Evolutionary conservation across 768 basidiomycete genomes (phyloP).

Genomic region (Infundibulicybe gibba): DNA sequence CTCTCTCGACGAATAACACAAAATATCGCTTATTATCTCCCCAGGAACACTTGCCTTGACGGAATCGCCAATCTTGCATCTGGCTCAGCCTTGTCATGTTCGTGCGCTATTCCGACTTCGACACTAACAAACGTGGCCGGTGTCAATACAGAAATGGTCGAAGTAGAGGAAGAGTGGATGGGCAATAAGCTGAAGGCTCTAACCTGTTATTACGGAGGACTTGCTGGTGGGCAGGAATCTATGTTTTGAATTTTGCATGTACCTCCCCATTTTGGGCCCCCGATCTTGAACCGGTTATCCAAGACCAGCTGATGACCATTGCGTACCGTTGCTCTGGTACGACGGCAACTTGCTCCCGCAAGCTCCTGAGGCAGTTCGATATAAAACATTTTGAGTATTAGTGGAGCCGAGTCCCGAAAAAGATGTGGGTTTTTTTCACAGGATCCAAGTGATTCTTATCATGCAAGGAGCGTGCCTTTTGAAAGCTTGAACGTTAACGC

Average conservation of each 20-base stretch:
- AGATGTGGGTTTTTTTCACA: too few species aligned
- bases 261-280: too few species aligned
- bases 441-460: too few species aligned
- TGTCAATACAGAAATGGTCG: constrained; percentile 53
- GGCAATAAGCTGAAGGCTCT: constrained; percentile 89
- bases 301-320: too few species aligned
- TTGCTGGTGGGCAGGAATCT: constrained; percentile 65
- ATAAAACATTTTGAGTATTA: too few species aligned
- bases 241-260: constrained; percentile 37
- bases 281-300: too few species aligned
- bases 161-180: constrained; percentile 98
- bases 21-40: constrained; percentile 89
- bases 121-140: neutral
- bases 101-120: neutral
- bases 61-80: constrained; percentile 47
- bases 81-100: neutral
- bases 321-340: too few species aligned
- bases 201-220: constrained; percentile 90
- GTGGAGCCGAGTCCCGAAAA: too few species aligned
- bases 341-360: too few species aligned
- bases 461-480: too few species aligned
- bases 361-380: too few species aligned
- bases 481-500: too few species aligned
- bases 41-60: constrained; percentile 71
- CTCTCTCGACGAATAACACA: constrained; percentile 68